phyloP scores from a whole-genome alignment of 2,329 filamentous ascomycete genomes.

The Arthrobotrys iridis region DNA sequence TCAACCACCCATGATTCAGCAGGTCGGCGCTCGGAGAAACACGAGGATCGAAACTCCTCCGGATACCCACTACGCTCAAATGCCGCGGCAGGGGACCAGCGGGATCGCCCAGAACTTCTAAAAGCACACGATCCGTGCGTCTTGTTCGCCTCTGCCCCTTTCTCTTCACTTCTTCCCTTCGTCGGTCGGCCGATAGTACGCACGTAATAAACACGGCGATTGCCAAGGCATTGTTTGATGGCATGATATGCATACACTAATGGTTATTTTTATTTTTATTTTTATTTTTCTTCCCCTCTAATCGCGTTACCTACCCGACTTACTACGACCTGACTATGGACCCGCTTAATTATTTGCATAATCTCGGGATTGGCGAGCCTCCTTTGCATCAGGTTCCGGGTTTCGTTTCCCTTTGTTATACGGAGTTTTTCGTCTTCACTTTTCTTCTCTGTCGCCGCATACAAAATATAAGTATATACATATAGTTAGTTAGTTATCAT shows the following conservation, averaged over 20 bases:
- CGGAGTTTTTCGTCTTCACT: conserved; percentile 5
- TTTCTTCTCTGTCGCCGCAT: not conserved
- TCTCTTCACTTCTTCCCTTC: not conserved
- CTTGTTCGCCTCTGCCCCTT: not conserved
- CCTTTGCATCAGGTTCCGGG: not conserved
- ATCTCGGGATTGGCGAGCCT: conserved; percentile 17
- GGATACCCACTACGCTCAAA: conserved; percentile 76
- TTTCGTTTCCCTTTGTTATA: conserved; percentile 2
- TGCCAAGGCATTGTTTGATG: not conserved
- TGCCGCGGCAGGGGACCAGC: conserved; percentile 74
- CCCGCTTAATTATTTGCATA: conserved; percentile 6
- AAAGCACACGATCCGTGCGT: conserved; percentile 9
- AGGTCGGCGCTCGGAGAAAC: conserved; percentile 90
- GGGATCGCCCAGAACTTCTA: conserved; percentile 98
- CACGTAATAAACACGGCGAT: not conserved
- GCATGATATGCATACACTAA: conserved; percentile 11
- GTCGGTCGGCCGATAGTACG: conserved; percentile 7
- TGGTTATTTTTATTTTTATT: too few species aligned
- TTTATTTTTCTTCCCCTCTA: too few species aligned
- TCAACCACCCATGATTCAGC: conserved; percentile 81
- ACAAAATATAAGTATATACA: conserved; percentile 3
- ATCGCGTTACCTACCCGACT: conserved; percentile 6
- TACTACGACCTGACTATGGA: too few species aligned
- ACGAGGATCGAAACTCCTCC: conserved; percentile 92
- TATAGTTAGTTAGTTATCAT: too few species aligned